Conservation (phyloP, 139 green algal genomes). For the Chlorella sorokiniana region DNA sequence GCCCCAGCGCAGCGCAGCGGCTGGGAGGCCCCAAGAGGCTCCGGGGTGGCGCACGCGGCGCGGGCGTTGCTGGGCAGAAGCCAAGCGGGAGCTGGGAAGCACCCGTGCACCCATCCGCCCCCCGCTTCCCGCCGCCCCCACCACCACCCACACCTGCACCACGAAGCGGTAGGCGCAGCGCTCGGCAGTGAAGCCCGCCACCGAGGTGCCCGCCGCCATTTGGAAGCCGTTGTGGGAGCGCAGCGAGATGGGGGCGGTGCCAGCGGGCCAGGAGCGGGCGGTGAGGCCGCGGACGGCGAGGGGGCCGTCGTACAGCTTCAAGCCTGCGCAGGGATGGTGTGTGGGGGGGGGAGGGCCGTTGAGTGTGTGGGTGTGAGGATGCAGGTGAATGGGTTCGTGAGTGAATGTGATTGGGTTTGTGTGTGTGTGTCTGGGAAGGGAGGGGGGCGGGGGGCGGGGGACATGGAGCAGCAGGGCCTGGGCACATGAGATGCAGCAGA, state of each 20-base stretch:
- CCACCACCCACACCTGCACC: not conserved
- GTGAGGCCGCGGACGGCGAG: not conserved
- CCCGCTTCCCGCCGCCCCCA: not conserved
- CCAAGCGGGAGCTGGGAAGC: not conserved
- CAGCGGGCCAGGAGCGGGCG: not conserved
- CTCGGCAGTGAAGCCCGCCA: not conserved
- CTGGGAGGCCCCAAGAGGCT: too few relatives aligned
- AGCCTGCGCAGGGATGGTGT: not conserved
- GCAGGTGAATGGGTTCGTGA: too few relatives aligned
- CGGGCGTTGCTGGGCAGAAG: too few relatives aligned
- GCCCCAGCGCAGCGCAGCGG: too few relatives aligned
- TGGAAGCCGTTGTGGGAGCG: constrained; percentile 4
- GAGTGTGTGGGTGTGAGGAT: too few relatives aligned
- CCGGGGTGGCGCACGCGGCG: too few relatives aligned
- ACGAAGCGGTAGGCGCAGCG: not conserved
- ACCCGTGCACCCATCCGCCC: not conserved
- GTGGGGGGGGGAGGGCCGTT: too few relatives aligned
- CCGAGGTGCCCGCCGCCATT: constrained; percentile 5
- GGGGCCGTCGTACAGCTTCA: constrained; percentile 5
- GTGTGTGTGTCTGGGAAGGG: too few relatives aligned
- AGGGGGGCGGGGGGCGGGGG: too few relatives aligned
- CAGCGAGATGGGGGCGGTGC: not conserved
- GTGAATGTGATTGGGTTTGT: too few relatives aligned
- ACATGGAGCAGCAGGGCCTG: too few relatives aligned
- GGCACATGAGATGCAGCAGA: too few relatives aligned